phyloP scores from a whole-genome alignment of 352 stramenopile genomes.

The Globisporangium barbulae region DNA sequence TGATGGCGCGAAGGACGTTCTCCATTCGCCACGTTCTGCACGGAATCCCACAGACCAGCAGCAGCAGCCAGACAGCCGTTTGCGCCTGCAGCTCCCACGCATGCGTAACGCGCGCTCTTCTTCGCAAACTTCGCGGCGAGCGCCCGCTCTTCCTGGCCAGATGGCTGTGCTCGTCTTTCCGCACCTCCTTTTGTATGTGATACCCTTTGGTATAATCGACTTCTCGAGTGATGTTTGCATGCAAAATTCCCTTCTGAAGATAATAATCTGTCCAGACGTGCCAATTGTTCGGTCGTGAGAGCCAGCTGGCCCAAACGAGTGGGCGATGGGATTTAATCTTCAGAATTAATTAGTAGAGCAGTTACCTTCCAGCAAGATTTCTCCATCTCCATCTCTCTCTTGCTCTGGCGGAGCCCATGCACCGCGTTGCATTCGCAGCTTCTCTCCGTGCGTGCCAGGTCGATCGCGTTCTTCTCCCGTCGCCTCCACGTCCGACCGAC shows the following conservation, averaged over 20 bases:
- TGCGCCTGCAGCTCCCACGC: too few species aligned
- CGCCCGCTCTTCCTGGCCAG: not conserved
- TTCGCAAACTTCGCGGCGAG: not conserved
- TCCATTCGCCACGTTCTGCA: too few species aligned
- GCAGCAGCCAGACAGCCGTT: too few species aligned
- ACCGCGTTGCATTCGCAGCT: not conserved
- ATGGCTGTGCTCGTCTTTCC: not conserved
- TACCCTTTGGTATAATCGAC: not conserved
- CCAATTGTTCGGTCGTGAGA: not conserved
- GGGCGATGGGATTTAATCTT: constrained; percentile 1
- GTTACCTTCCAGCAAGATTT: not conserved
- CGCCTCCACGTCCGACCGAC: not conserved
- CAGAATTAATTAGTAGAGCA: not conserved
- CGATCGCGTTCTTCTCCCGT: not conserved
- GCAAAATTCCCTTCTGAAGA: not conserved
- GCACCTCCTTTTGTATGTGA: not conserved
- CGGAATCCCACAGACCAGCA: too few species aligned
- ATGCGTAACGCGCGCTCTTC: not conserved
- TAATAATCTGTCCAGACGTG: not conserved
- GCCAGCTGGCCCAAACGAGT: not conserved
- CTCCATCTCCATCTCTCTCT: not conserved
- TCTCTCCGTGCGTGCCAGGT: not conserved
- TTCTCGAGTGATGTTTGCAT: too few species aligned
- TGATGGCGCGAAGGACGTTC: too few species aligned
- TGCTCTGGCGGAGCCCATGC: not conserved